Percentiles rank a stretch among this genome's conserved stretches.
Evolutionary conservation across 768 basidiomycete species (phyloP).

Genomic region (Chalciporus sphaerocephalus): DNA sequence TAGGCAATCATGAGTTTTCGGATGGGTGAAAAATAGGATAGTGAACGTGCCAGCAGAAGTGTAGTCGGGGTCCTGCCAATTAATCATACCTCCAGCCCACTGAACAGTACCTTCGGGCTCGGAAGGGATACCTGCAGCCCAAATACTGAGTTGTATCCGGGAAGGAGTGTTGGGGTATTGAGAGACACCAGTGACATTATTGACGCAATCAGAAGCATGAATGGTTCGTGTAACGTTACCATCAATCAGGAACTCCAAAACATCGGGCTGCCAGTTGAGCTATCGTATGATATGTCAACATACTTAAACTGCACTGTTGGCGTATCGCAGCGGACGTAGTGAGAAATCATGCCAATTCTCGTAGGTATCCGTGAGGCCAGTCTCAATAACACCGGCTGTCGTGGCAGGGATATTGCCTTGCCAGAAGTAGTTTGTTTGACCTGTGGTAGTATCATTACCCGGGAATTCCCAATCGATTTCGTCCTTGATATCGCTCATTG

Average conservation of each 20-base stretch:
- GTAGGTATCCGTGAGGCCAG: conserved; percentile 58
- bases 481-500: conserved; percentile 79
- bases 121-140: conserved; percentile 73
- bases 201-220: conserved; percentile 52
- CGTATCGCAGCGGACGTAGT: conserved; percentile 36
- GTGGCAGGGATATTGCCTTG: conserved; percentile 54
- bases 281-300: conserved; percentile 23
- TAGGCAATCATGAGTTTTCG: conserved; percentile 14
- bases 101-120: conserved; percentile 63
- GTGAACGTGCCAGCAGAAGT: conserved; percentile 46
- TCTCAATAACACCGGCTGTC: conserved; percentile 47
- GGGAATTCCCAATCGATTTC: conserved; percentile 90
- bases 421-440: conserved; percentile 82
- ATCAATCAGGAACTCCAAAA: conserved; percentile 65
- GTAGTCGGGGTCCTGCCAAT: conserved; percentile 81
- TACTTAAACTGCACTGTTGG: not conserved
- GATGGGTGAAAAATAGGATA: not conserved
- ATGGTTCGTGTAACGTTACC: conserved; percentile 67
- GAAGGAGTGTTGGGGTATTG: conserved; percentile 77
- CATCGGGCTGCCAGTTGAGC: conserved; percentile 78
- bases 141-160: conserved; percentile 75
- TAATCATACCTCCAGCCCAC: conserved; percentile 81
- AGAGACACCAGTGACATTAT: conserved; percentile 46
- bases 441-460: conserved; percentile 55
- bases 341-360: conserved; percentile 72